phyloP scores from a whole-genome alignment of 2,329 filamentous ascomycete species.

The Diaporthe sp. region DNA sequence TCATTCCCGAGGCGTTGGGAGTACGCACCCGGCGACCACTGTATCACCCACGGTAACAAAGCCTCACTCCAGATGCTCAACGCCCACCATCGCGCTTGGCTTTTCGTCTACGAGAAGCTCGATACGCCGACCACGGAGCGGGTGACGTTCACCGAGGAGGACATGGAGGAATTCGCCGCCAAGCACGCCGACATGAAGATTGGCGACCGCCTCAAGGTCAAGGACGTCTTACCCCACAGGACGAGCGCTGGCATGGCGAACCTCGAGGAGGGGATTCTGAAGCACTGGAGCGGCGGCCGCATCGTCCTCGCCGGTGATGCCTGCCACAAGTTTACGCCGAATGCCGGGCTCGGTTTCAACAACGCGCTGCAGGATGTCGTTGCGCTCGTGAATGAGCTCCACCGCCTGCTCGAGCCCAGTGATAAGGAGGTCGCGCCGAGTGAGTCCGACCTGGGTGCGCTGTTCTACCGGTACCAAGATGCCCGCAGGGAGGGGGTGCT shows the following conservation, averaged over 20 bases:
- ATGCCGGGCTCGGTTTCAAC: slow-evolving; percentile 53
- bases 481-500: slow-evolving; percentile 40
- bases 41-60: slow-evolving; percentile 50
- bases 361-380: slow-evolving; percentile 53
- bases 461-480: slow-evolving; percentile 42
- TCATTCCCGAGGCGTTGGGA: slow-evolving; percentile 47
- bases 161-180: slow-evolving; percentile 48
- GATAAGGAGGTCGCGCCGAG: slow-evolving; percentile 5
- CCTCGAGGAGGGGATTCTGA: slow-evolving; percentile 55
- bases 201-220: slow-evolving; percentile 47
- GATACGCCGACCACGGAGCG: slow-evolving; percentile 46
- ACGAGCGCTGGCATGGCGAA: slow-evolving; percentile 49
- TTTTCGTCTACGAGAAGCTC: slow-evolving; percentile 53
- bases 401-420: slow-evolving; percentile 18
- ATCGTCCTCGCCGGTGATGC: slow-evolving; percentile 55
- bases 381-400: slow-evolving; percentile 48
- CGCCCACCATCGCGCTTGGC: slow-evolving; percentile 49
- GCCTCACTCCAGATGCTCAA: slow-evolving; percentile 49
- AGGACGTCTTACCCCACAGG: slow-evolving; percentile 49
- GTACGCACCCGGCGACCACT: slow-evolving; percentile 45
- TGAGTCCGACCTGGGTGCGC: slow-evolving; percentile 13
- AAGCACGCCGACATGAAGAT: slow-evolving; percentile 48
- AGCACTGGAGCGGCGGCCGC: slow-evolving; percentile 53
- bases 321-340: slow-evolving; percentile 56
- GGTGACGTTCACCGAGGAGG: slow-evolving; percentile 46